phyloP scores from a whole-genome alignment of 2,329 filamentous ascomycete genomes.

The Arthrobotrys iridis region DNA sequence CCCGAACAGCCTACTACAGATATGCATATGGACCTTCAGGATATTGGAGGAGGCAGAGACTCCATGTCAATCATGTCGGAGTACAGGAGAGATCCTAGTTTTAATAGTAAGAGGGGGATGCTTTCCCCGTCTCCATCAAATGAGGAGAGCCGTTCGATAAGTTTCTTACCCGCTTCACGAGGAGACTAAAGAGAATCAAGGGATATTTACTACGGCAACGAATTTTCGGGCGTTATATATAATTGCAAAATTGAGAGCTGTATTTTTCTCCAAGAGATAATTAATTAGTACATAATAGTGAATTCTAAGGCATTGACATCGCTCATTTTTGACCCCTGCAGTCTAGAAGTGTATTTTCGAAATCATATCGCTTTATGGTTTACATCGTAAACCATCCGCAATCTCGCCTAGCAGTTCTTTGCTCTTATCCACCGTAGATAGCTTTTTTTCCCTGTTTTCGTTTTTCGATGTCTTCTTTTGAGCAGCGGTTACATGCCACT shows the following conservation, averaged over 20 bases:
- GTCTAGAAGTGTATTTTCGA: too few species aligned
- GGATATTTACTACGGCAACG: too few species aligned
- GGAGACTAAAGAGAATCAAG: too few species aligned
- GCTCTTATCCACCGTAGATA: not conserved
- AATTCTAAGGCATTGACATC: too few species aligned
- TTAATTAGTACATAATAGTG: too few species aligned
- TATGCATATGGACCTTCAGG: not conserved
- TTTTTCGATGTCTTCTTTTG: not conserved
- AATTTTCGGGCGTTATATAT: too few species aligned
- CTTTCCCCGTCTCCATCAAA: slow-evolving; percentile 29
- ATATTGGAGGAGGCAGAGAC: slow-evolving; percentile 13
- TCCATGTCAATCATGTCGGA: slow-evolving; percentile 41
- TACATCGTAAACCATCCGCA: not conserved
- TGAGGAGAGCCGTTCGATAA: slow-evolving; percentile 28
- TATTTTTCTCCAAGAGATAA: too few species aligned
- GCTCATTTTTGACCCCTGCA: too few species aligned
- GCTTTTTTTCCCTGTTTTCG: not conserved
- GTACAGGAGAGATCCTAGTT: slow-evolving; percentile 42
- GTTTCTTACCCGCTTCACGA: slow-evolving; percentile 33
- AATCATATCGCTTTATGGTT: too few species aligned
- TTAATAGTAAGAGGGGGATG: slow-evolving; percentile 51
- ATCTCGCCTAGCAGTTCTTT: not conserved
- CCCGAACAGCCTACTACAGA: not conserved
- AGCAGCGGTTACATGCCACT: not conserved
- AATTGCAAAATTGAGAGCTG: too few species aligned